Base-by-base conservation (phyloP, 2,329 filamentous ascomycete species). In the Diaporthe velutina region DNA sequence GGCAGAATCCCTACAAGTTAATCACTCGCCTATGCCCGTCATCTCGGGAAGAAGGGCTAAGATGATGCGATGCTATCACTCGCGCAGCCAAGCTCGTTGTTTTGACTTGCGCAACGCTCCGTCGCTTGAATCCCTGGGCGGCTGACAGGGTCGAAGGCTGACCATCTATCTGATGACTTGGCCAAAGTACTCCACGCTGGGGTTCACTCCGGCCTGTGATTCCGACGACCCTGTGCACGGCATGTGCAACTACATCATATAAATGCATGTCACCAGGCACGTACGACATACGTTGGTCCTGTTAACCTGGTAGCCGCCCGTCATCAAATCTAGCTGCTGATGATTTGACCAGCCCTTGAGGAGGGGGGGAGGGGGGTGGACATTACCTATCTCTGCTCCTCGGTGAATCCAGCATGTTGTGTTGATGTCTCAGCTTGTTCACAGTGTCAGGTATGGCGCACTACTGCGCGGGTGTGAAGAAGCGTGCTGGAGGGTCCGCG, bases 11-110 rank as follows among this genome's bases (percentile, higher is more conserved):
- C 71, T 71, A 52, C 73, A 57, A n/a, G 52, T 75, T 71, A 71
- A 71, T 68, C 66, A 73, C 57, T 61, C 60, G 73, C 55, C 70
- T 73, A 75, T 75, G 74, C 74, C 71, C 70, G 66, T 75, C 74
- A 74, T 74, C 50, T 75, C 58, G 66, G 42, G 52, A 61, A 60
- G 71, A 74, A 55, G 74, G 72, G 38, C 61, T 67, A 61, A 61
- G 67, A 71, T 71, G 74, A 71, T 75, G 71, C 70, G 50, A 73
- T 75, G 71, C 48, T 55, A 48, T 60, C 72, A 66, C 66, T 64
- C 58, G 42, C 60, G 60, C 71, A 58, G 48, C 30, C 73, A 66
- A 54, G 33, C 33, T 52, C 50, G 42, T 40, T 67, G 19, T 64
- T 40, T 50, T 58, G 48, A 54, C 45, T 66, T 67, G 64, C 48